Conservation (phyloP, 495 filamentous ascomycete species). For the Staphylotrichum longicolle region DNA sequence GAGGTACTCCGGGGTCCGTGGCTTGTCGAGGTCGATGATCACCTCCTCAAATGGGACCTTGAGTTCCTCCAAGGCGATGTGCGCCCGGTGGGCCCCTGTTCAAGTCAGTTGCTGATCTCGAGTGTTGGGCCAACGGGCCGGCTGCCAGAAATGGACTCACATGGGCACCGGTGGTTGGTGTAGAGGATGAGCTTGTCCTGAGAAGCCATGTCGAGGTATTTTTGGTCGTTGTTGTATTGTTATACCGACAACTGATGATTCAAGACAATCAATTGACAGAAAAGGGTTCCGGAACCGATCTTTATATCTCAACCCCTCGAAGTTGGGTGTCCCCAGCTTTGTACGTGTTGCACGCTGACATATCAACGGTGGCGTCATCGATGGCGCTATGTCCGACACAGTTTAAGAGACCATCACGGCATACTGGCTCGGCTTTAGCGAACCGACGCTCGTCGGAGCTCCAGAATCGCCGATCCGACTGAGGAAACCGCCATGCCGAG, state of each 20-base stretch:
- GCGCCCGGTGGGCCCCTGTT: conserved; percentile 69
- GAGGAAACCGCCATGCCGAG: no score
- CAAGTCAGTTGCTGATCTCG: not conserved
- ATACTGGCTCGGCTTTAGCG: no score
- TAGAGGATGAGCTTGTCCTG: conserved; percentile 56
- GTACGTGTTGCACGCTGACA: conserved; percentile 7
- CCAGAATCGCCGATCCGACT: not conserved
- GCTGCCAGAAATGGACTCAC: conserved; percentile 22
- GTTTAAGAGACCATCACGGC: not conserved
- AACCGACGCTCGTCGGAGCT: no score
- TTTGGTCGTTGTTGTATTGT: not conserved
- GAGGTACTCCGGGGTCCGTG: conserved; percentile 80
- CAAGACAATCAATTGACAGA: no score
- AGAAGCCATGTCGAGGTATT: conserved; percentile 26
- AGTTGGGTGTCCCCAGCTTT: no score
- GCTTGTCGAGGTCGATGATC: conserved; percentile 68
- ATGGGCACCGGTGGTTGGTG: conserved; percentile 76
- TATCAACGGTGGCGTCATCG: conserved; percentile 29
- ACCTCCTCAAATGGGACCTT: conserved; percentile 74
- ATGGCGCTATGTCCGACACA: conserved; percentile 28
- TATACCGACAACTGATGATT: no score
- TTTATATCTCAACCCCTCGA: no score
- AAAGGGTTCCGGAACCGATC: no score
- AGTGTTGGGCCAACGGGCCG: no score
- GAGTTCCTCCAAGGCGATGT: conserved; percentile 73